These are phyloP conservation scores for Taxillus chinensis DNA, from an alignment of 164 flowering plant genomes.

Conservation along the genomic window DNA sequence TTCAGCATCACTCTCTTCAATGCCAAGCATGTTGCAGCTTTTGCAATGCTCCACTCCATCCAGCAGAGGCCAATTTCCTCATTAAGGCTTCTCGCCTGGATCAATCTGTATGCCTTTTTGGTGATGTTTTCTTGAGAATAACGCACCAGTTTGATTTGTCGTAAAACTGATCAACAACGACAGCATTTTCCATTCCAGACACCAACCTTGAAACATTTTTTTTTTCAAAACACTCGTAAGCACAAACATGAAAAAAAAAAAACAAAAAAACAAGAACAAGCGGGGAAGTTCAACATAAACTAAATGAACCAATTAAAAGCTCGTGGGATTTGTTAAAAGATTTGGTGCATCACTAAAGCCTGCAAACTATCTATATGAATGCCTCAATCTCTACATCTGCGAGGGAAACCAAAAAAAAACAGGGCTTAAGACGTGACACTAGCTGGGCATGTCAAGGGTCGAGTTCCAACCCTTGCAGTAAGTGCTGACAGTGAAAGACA, in stretches of 20 bases:
- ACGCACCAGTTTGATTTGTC: slow-evolving; percentile 99
- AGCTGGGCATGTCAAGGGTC: no score
- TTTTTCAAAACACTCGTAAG: background rate
- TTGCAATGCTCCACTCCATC: background rate
- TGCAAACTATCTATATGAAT: no score
- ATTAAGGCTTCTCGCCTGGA: background rate
- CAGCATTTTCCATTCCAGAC: slow-evolving; percentile 51
- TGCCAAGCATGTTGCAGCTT: no score
- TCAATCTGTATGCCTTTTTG: slow-evolving; percentile 5
- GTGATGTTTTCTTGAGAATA: slow-evolving; percentile 60
- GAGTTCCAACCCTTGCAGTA: background rate
- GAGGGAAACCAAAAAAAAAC: no score
- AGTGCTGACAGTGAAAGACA: background rate
- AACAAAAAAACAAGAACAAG: background rate
- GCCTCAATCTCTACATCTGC: no score
- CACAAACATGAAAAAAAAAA: background rate
- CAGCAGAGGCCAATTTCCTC: background rate
- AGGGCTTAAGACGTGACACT: no score
- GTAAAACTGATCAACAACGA: slow-evolving; percentile 62
- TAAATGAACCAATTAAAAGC: no score
- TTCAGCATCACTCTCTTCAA: no score
- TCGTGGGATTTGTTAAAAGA: no score
- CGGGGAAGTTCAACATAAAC: background rate
- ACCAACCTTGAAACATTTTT: slow-evolving; percentile 47
- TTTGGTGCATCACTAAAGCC: no score